Conservation (phyloP, 2,329 filamentous ascomycete genomes). For the Nemania bipapillata region DNA sequence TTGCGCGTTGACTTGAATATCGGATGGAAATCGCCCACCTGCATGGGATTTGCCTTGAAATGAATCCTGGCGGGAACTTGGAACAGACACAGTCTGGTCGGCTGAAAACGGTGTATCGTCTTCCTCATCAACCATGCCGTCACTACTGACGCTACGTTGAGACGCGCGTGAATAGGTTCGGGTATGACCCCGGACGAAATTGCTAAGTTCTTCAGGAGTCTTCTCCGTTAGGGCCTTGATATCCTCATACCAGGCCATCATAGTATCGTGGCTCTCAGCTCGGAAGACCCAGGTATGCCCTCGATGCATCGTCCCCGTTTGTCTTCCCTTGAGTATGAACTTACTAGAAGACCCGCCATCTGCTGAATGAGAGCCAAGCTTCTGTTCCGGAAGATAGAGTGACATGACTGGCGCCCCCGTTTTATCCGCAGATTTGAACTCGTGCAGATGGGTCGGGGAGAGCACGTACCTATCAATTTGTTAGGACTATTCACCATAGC, state of each 20-base stretch:
- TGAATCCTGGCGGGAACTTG: constrained; percentile 62
- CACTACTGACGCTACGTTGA: constrained; percentile 73
- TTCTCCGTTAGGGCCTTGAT: constrained; percentile 90
- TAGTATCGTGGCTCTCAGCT: constrained; percentile 83
- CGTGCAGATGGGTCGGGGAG: constrained; percentile 94
- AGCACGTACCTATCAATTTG: constrained; percentile 79
- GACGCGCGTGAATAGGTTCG: constrained; percentile 78
- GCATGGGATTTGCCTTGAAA: constrained; percentile 78
- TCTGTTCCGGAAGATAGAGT: constrained; percentile 91
- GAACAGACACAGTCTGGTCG: constrained; percentile 61
- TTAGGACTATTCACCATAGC: constrained; percentile 37
- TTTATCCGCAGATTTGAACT: constrained; percentile 98
- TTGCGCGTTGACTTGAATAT: constrained; percentile 81
- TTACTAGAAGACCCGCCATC: constrained; percentile 90
- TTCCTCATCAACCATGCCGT: constrained; percentile 80
- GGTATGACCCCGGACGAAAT: constrained; percentile 84
- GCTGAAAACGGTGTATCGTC: constrained; percentile 72
- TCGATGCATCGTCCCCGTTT: constrained; percentile 91
- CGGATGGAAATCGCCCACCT: constrained; percentile 96
- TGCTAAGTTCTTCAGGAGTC: constrained; percentile 85
- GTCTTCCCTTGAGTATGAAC: constrained; percentile 95
- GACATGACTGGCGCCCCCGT: constrained; percentile 95
- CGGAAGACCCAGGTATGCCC: constrained; percentile 78
- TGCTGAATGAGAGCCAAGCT: constrained; percentile 89
- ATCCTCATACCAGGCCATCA: constrained; percentile 96